Conservation (phyloP, 495 filamentous ascomycete species). For the Aspergillus ostianus region DNA sequence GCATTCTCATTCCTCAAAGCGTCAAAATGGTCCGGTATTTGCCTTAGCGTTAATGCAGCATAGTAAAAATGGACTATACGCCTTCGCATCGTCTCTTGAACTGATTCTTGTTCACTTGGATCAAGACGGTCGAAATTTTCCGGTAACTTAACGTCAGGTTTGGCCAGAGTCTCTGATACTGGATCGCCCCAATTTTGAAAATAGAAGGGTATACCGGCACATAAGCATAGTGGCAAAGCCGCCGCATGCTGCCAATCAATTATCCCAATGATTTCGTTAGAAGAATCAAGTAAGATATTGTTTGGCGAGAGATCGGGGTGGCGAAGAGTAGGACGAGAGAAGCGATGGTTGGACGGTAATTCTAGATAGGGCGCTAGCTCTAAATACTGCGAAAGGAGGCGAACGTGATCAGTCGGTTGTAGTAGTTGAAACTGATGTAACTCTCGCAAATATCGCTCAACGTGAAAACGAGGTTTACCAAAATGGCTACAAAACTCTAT, state of each 20-base stretch:
- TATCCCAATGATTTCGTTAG: constrained; percentile 28
- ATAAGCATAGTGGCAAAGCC: constrained; percentile 29
- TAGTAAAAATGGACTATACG: constrained; percentile 29
- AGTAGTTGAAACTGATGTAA: constrained; percentile 15
- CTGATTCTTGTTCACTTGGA: constrained; percentile 15
- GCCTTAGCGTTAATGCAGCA: constrained; percentile 24
- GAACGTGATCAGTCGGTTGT: constrained; percentile 17
- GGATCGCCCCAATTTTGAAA: constrained; percentile 36
- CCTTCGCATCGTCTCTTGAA: constrained; percentile 26
- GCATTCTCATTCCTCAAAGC: constrained; percentile 20
- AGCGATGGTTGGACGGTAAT: constrained; percentile 16
- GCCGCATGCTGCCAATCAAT: constrained; percentile 36
- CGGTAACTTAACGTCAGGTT: constrained; percentile 25
- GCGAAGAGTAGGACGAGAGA: constrained; percentile 25
- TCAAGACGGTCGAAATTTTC: constrained; percentile 21
- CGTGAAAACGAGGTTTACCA: constrained; percentile 26
- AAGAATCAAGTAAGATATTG: constrained; percentile 30
- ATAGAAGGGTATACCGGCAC: constrained; percentile 26
- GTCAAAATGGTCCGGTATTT: constrained; percentile 29
- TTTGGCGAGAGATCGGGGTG: constrained; percentile 27
- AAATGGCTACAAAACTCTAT: constrained; percentile 22
- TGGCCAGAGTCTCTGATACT: constrained; percentile 23
- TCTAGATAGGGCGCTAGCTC: constrained; percentile 22
- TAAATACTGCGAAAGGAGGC: constrained; percentile 22
- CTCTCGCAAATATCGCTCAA: constrained; percentile 27